A percentile compares a stretch with the other conserved stretches of the same genome.
Conservation (phyloP, 805 yeast species). For the Yarrowia alimentaria region DNA sequence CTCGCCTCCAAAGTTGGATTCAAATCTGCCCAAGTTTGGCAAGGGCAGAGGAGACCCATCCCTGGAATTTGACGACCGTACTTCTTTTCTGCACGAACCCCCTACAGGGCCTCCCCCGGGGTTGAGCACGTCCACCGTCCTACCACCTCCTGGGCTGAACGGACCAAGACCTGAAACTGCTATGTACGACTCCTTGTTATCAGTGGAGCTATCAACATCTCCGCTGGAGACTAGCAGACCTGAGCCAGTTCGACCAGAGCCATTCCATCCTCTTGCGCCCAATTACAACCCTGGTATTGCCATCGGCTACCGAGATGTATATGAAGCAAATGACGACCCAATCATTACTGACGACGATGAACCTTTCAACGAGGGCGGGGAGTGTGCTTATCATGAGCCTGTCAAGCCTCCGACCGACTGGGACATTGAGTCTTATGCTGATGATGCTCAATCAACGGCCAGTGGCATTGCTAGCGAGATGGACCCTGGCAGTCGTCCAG, state of each 20-base stretch:
- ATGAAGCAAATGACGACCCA: not conserved
- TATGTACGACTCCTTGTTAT: constrained; percentile 1
- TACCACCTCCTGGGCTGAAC: not conserved
- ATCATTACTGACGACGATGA: not conserved
- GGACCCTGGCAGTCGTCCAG: constrained; percentile 25
- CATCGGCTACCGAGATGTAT: not conserved
- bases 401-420: too few species aligned
- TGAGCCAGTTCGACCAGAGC: not conserved
- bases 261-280: constrained; percentile 11
- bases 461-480: constrained; percentile 17
- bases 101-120: constrained; percentile 14
- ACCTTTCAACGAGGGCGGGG: not conserved
- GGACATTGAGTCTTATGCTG: not conserved
- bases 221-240: constrained; percentile 2
- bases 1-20: not conserved
- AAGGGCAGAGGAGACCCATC: constrained; percentile 8
- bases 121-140: not conserved
- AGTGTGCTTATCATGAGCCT: constrained; percentile 2
- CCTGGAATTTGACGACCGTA: too few species aligned
- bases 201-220: constrained; percentile 2
- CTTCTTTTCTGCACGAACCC: too few species aligned
- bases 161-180: constrained; percentile 16
- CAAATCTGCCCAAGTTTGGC: not conserved
- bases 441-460: constrained; percentile 16
- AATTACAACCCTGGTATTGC: constrained; percentile 13